Base-by-base conservation (phyloP, 2,329 filamentous ascomycete species). In the Alternaria hordeiaustralica region DNA sequence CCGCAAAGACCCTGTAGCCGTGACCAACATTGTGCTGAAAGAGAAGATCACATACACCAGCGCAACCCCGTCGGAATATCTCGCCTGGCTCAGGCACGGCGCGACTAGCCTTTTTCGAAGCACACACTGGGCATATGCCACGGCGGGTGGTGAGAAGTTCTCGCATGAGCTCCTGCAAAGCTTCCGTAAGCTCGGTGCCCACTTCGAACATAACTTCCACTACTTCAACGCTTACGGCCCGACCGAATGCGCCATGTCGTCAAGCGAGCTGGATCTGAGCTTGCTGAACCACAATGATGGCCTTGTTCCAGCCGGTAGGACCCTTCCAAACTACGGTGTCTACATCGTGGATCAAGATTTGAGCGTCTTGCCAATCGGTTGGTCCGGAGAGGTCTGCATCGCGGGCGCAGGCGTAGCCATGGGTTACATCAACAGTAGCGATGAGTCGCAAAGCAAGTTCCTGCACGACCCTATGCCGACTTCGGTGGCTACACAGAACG, bases 41-140 rank as follows among this genome's bases (percentile, higher is more conserved):
- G 64, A 82, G 7, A 55, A 65, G 2, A 71, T 86, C 21, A 82
- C 78, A 0, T 73, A 75, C 28, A 85, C 82, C 1, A 66, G 65
- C 6, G 77, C 75, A 2, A 82, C 80, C 1, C 82, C 84, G 0
- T 81, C 84, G 0, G 83, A 85, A 63, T 82, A 81, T 55, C 28
- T 56, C 2, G 62, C 67, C 60, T 75, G 71, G 70, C 20, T 79
- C 15, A 53, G 62, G 3, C 73, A 60, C 43, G 74, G 65, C 11
- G 11, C 50, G 41, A 9, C 59, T 6, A 25, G 61, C 65, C 69
- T 80, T 2, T 28, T 23, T 2, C 43, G 67, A 12, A 65, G 63
- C 18, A 61, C 41, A 0, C 21, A 23, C 2, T 82, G 80, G 79
- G 61, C 63, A 8, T 49, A 63, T 18, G 81, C 80, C 2, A 66